Conservation (phyloP, 1,284 basidiomycete species). For the Trichosporon coremiiforme region DNA sequence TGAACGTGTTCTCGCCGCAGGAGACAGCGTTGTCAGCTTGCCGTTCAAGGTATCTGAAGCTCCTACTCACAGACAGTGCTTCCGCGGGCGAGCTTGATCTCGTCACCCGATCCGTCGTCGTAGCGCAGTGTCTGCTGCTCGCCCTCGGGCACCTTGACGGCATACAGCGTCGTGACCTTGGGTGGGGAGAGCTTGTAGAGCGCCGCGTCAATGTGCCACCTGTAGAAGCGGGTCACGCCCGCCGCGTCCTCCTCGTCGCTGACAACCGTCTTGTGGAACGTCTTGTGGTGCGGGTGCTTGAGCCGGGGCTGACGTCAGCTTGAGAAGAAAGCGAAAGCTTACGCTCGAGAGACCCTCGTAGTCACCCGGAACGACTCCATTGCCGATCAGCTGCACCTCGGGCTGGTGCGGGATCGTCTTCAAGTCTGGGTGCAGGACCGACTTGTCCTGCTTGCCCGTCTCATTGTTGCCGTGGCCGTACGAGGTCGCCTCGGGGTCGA, state of each 20-base stretch:
- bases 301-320: constrained; percentile 52
- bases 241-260: constrained; percentile 73
- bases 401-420: constrained; percentile 83
- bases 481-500: constrained; percentile 70
- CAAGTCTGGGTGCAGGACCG: constrained; percentile 78
- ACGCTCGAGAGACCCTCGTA: constrained; percentile 75
- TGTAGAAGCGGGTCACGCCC: constrained; percentile 80
- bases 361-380: constrained; percentile 66
- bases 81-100: constrained; percentile 76
- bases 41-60: too few relatives aligned
- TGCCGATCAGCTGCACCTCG: constrained; percentile 84
- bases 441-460: constrained; percentile 69
- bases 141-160: constrained; percentile 72
- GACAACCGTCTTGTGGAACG: constrained; percentile 78
- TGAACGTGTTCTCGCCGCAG: constrained; percentile 79
- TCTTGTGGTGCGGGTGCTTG: constrained; percentile 79
- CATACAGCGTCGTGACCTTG: constrained; percentile 84
- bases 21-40: constrained; percentile 48
- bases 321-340: constrained; percentile 26
- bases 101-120: constrained; percentile 85
- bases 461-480: constrained; percentile 86
- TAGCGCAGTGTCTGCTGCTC: constrained; percentile 71
- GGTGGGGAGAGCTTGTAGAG: constrained; percentile 85
- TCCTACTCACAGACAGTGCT: constrained; percentile 74
- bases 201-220: constrained; percentile 94